Percentiles rank a stretch among this genome's conserved stretches.
These are phyloP conservation scores for Podila epicladia DNA, from an alignment of 192 early-diverging fungal species.

Conservation along the genomic window DNA sequence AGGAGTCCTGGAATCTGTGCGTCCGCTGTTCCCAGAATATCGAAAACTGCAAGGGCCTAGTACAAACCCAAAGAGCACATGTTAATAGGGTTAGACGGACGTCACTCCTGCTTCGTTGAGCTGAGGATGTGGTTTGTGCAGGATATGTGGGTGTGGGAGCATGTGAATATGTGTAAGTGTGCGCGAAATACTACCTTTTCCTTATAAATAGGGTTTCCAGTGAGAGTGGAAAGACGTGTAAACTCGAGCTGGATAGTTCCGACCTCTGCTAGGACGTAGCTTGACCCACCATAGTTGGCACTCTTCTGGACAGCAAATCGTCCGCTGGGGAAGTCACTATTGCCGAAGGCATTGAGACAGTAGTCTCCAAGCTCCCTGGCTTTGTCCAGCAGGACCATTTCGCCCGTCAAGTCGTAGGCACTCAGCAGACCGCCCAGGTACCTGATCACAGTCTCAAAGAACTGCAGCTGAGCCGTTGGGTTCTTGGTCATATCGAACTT, in stretches of 20 bases:
- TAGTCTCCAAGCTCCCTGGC: constrained; percentile 73
- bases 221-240: constrained; percentile 81
- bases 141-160: not conserved
- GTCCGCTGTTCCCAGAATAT: constrained; percentile 16
- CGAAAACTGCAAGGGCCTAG: constrained; percentile 29
- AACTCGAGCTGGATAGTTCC: constrained; percentile 89
- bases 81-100: not conserved
- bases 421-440: constrained; percentile 79
- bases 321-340: constrained; percentile 11
- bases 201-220: constrained; percentile 76
- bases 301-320: constrained; percentile 16
- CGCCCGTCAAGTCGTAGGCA: constrained; percentile 85
- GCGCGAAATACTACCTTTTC: constrained; percentile 49
- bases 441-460: constrained; percentile 90
- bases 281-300: constrained; percentile 4
- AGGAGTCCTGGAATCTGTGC: constrained; percentile 31
- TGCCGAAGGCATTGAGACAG: constrained; percentile 75
- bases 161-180: not conserved
- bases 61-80: not conserved
- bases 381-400: constrained; percentile 73
- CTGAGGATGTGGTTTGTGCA: no score
- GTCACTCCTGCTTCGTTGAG: no score
- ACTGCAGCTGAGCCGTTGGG: constrained; percentile 58
- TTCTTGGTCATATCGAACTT: constrained; percentile 64
- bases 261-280: constrained; percentile 68